Base-by-base conservation (phyloP, 768 basidiomycete species). In the Lyophyllum atratum region DNA sequence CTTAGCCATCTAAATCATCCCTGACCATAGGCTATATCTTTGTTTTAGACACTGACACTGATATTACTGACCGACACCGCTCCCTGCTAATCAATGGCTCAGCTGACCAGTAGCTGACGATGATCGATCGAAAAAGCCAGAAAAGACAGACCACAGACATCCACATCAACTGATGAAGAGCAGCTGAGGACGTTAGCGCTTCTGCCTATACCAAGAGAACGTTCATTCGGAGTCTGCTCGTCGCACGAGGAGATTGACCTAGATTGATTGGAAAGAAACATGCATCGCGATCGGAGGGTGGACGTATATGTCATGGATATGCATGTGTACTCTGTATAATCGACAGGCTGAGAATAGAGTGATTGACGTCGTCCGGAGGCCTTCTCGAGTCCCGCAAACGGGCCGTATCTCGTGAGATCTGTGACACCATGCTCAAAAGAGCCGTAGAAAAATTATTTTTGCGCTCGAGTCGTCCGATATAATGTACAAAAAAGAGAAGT, bases 111-210 rank as follows among this genome's bases (percentile, higher is more conserved):
- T 26, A 50, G 31, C 31, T 22, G 31, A 19, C 49, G 24, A 17
- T 19, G 33, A 50, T 50, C 49, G 33, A 37, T 22, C 2, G 2
- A 47, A 9, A 47, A 15, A 47, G 46, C 46, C 46, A 26, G 14
- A 14, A 29, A 47, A 7, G 17, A 22, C 17, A 49, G 33, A 25
- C 8, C 37, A 12, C 12, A 8, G 49, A 37, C 24, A 17, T 50
- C 49, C 31, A 33, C 34, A 50, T 50, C 49, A 47, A 50, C 49
- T 50, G 49, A 37, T 50, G 21, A n/a, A 28, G 22, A n/a, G 26
- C 19, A 47, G 26, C 29, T 47, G 25, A 28, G 46, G 26, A 28
- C 46, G 17, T 2, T 5, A 21, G n/a, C 29, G 46, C 26, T 5
- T 47, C 11, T 42, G 19, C n/a, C n/a, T 39, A 14, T 44, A 21